phyloP scores from a whole-genome alignment of 345 rosid species.

The Eucalyptus dawsonii region DNA sequence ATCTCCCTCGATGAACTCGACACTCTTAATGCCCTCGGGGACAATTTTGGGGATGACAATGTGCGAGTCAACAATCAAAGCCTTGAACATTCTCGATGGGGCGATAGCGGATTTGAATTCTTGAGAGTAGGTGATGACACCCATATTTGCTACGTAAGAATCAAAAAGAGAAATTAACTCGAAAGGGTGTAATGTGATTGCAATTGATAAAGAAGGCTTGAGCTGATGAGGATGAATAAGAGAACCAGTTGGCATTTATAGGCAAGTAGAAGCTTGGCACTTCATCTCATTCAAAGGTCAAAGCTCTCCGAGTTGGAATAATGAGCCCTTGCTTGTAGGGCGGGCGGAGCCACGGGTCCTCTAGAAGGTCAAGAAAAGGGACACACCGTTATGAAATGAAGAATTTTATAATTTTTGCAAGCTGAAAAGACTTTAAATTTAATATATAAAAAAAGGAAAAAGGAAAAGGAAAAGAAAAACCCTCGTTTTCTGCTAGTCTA shows the following conservation, averaged over 20 bases:
- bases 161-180: neutral
- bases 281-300: too few species aligned
- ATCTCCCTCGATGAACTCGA: neutral
- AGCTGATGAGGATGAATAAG: neutral
- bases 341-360: too few species aligned
- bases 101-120: slow-evolving; percentile 4
- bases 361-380: too few species aligned
- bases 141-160: neutral
- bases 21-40: slow-evolving; percentile 9
- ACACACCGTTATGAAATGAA: too few species aligned
- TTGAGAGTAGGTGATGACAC: neutral
- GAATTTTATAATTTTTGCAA: too few species aligned
- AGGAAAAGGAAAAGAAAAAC: neutral
- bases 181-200: neutral
- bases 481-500: neutral
- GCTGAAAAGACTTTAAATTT: too few species aligned
- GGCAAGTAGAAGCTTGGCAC: too few species aligned
- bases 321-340: too few species aligned
- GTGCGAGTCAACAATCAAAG: slow-evolving; percentile 12
- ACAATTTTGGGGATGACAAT: slow-evolving; percentile 1
- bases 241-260: too few species aligned
- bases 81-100: slow-evolving; percentile 24
- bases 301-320: too few species aligned
- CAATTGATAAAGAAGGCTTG: neutral
- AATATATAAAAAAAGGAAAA: too few species aligned